Conservation (phyloP, 2,329 filamentous ascomycete genomes). For the Penicillium sp. region DNA sequence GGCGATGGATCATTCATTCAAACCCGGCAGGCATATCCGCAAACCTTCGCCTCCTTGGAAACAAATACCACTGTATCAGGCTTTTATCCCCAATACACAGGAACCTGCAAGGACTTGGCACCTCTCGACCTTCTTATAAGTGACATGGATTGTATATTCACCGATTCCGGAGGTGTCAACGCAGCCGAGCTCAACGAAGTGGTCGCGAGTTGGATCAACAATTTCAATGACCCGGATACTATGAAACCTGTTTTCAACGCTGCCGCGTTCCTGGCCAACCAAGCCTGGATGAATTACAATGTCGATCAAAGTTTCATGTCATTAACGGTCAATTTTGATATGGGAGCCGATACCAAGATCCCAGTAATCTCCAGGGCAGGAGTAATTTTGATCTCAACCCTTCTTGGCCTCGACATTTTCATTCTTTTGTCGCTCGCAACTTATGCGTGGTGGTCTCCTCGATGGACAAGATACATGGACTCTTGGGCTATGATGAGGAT, state of each 20-base stretch:
- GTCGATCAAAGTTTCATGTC: background rate
- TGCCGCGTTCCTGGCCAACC: background rate
- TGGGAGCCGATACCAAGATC: background rate
- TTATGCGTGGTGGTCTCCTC: slow-evolving; percentile 12
- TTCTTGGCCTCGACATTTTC: slow-evolving; percentile 11
- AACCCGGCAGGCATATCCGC: background rate
- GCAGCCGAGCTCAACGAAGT: background rate
- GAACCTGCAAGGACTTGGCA: background rate
- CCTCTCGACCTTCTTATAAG: background rate
- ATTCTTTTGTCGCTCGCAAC: slow-evolving; percentile 10
- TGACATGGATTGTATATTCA: background rate
- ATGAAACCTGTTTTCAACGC: background rate
- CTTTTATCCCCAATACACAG: background rate
- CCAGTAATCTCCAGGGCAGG: slow-evolving; percentile 5
- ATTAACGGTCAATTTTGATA: background rate
- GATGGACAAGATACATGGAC: slow-evolving; percentile 20
- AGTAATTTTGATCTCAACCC: slow-evolving; percentile 7
- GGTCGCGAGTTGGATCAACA: background rate
- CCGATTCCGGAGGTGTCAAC: background rate
- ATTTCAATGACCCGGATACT: background rate
- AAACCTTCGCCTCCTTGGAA: slow-evolving; percentile 3
- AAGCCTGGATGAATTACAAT: background rate
- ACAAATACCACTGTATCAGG: background rate
- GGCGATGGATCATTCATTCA: slow-evolving; percentile 20
- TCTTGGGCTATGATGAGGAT: slow-evolving; percentile 22